phyloP scores from a whole-genome alignment of 257 asterid genomes.

The Schizonepeta tenuifolia region DNA sequence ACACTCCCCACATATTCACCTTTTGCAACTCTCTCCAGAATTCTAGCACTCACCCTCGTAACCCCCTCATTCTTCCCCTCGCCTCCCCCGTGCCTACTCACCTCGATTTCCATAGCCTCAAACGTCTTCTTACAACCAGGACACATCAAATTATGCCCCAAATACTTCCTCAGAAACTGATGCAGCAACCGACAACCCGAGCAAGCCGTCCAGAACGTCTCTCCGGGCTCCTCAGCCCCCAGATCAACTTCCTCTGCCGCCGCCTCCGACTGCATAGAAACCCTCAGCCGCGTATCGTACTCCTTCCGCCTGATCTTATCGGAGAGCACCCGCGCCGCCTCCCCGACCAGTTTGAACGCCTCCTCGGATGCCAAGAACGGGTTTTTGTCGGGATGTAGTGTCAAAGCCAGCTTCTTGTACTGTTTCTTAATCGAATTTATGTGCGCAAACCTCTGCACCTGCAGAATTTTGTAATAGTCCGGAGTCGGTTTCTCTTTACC shows the following conservation, averaged over 20 bases:
- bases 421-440: slow-evolving; percentile 65
- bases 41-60: slow-evolving; percentile 66
- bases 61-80: slow-evolving; percentile 32
- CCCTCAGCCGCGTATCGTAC: slow-evolving; percentile 69
- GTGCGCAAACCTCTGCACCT: slow-evolving; percentile 69
- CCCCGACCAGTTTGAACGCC: slow-evolving; percentile 83
- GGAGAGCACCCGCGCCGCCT: slow-evolving; percentile 74
- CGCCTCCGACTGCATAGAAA: slow-evolving; percentile 67
- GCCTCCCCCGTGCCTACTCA: slow-evolving; percentile 23
- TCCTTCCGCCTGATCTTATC: slow-evolving; percentile 77
- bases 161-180: slow-evolving; percentile 71
- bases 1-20: slow-evolving; percentile 44
- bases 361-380: slow-evolving; percentile 65
- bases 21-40: slow-evolving; percentile 50
- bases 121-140: slow-evolving; percentile 72
- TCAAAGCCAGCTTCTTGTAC: slow-evolving; percentile 76
- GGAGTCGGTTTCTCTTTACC: slow-evolving; percentile 31
- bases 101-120: slow-evolving; percentile 65
- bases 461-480: slow-evolving; percentile 74
- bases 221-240: slow-evolving; percentile 34
- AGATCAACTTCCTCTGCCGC: slow-evolving; percentile 31
- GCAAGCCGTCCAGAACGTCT: slow-evolving; percentile 67
- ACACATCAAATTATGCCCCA: slow-evolving; percentile 79
- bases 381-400: slow-evolving; percentile 81
- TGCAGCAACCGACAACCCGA: slow-evolving; percentile 63